phyloP scores from a whole-genome alignment of 805 yeast species.

The Saccharomycopsis babjevae region DNA sequence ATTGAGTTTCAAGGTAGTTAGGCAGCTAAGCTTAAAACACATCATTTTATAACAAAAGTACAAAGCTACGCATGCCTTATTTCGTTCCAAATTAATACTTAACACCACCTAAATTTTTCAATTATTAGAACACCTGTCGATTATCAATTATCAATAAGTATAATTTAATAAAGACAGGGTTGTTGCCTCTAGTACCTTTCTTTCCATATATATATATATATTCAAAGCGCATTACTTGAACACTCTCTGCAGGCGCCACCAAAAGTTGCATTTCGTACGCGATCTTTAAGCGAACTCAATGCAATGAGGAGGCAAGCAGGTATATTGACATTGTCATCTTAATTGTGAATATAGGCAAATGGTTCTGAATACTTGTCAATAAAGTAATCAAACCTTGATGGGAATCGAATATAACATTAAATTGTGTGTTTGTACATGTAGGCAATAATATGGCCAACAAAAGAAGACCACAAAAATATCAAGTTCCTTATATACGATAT shows the following conservation, averaged over 20 bases:
- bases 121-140: too few species aligned
- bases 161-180: not conserved
- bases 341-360: not conserved
- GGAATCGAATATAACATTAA: too few species aligned
- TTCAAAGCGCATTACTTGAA: not conserved
- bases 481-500: conserved; percentile 72
- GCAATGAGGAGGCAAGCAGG: not conserved
- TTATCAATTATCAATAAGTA: too few species aligned
- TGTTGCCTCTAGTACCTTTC: not conserved
- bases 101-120: too few species aligned
- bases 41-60: too few species aligned
- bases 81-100: too few species aligned
- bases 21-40: too few species aligned
- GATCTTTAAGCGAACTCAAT: not conserved
- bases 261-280: not conserved
- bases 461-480: conserved; percentile 72
- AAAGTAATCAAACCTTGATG: too few species aligned
- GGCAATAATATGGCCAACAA: conserved; percentile 64
- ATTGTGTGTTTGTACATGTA: not conserved
- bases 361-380: not conserved
- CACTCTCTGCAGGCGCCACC: too few species aligned
- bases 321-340: not conserved
- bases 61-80: too few species aligned
- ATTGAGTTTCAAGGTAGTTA: not conserved
- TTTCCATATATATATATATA: not conserved